These are phyloP conservation scores for Coleophoma eucalyptorum DNA, from an alignment of 2,329 filamentous ascomycete genomes.

Conservation along the genomic window DNA sequence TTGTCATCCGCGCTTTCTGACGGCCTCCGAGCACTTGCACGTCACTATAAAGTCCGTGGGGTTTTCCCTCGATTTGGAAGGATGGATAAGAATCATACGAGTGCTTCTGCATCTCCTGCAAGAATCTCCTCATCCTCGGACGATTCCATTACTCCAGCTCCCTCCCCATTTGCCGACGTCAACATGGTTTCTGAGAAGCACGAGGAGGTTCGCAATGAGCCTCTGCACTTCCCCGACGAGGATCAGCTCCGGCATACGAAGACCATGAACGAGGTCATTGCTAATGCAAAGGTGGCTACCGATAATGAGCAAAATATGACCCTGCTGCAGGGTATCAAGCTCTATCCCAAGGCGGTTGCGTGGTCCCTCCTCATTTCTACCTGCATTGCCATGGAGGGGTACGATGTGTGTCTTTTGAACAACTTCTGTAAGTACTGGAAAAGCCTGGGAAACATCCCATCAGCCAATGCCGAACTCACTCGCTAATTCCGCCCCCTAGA, in stretches of 20 bases:
- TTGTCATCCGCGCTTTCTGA: too few species aligned
- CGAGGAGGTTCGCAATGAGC: background rate
- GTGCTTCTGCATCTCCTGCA: too few species aligned
- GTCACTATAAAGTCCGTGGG: too few species aligned
- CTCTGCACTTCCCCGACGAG: background rate
- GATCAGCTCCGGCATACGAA: background rate
- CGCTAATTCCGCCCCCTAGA: slow-evolving; percentile 20
- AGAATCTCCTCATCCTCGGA: too few species aligned
- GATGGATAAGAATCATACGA: too few species aligned
- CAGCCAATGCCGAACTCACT: background rate
- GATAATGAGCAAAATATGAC: slow-evolving; percentile 4
- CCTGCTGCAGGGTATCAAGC: slow-evolving; percentile 2
- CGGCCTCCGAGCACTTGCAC: too few species aligned
- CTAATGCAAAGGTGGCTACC: background rate
- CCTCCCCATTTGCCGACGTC: background rate
- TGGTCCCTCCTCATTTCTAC: slow-evolving; percentile 30
- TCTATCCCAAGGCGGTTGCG: slow-evolving; percentile 7
- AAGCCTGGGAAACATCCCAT: too few species aligned
- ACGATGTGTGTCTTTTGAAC: slow-evolving; percentile 54
- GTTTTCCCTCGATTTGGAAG: too few species aligned
- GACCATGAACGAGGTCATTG: background rate
- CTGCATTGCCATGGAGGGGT: slow-evolving; percentile 68
- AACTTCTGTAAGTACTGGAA: slow-evolving; percentile 20
- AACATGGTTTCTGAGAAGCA: background rate
- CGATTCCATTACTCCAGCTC: too few species aligned